Percentiles rank a stretch among this genome's conserved stretches.
phyloP scores from a whole-genome alignment of 139 green algal genomes.

The Gonium pectorale region DNA sequence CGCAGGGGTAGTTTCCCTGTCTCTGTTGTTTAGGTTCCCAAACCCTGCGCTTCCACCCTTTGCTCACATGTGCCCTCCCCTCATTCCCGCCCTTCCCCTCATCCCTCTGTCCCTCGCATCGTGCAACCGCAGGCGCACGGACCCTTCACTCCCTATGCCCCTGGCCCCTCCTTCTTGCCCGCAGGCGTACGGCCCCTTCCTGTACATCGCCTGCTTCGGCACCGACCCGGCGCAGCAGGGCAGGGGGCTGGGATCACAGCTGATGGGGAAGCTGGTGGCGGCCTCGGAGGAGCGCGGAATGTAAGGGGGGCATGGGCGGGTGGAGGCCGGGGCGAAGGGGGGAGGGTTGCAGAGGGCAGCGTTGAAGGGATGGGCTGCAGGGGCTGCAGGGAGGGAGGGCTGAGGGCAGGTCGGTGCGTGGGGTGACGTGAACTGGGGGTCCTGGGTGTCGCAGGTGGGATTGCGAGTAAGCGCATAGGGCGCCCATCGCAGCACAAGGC shows the following conservation, averaged over 20 bases:
- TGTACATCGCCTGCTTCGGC: slow-evolving; percentile 31
- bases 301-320: not conserved
- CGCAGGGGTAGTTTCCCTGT: no score
- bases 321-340: not conserved
- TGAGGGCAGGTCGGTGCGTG: no score
- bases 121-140: not conserved
- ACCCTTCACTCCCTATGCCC: not conserved
- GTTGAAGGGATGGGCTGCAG: no score
- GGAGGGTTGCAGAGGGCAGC: no score
- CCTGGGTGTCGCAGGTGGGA: not conserved
- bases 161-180: not conserved
- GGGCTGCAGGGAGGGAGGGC: no score
- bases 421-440: not conserved
- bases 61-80: no score
- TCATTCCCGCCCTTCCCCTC: no score
- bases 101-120: no score
- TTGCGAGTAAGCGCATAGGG: no score
- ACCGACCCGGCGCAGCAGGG: slow-evolving; percentile 14
- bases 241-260: slow-evolving; percentile 7
- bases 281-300: not conserved
- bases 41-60: not conserved
- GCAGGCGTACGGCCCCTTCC: slow-evolving; percentile 26
- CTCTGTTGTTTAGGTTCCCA: not conserved
- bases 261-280: slow-evolving; percentile 15
- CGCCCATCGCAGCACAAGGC: not conserved